Conservation (phyloP, 73 alveolate species). For the Paramecium octaurelia region DNA sequence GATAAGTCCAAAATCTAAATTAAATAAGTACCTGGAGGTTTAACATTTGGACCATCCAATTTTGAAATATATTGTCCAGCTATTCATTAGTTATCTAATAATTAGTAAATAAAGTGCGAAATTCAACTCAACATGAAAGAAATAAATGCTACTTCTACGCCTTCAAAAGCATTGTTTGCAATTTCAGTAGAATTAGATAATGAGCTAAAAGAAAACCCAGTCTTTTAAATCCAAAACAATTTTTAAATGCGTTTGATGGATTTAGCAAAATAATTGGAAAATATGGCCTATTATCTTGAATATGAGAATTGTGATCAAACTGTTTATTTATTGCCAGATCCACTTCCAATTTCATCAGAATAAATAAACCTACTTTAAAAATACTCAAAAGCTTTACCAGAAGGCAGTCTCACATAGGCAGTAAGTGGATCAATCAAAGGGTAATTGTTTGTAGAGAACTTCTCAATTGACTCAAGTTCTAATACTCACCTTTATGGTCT, state of each 20-base stretch:
- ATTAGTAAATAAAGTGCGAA: neutral
- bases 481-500: neutral
- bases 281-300: neutral
- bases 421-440: neutral
- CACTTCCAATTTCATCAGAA: neutral
- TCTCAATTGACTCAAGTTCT: neutral
- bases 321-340: neutral
- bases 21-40: neutral
- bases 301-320: neutral
- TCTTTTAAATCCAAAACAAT: neutral
- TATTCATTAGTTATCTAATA: neutral
- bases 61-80: constrained; percentile 9
- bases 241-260: neutral
- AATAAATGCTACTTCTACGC: neutral
- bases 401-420: neutral
- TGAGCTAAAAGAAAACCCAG: neutral
- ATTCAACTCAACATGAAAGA: neutral
- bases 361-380: neutral
- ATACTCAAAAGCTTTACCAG: neutral
- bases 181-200: neutral
- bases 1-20: neutral
- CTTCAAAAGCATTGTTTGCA: neutral
- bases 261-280: neutral
- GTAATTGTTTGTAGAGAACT: neutral
- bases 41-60: neutral